A percentile compares a stretch with the other conserved stretches of the same genome.
phyloP scores from a whole-genome alignment of 176 grass and related monocot species.

The Carex parvula region DNA sequence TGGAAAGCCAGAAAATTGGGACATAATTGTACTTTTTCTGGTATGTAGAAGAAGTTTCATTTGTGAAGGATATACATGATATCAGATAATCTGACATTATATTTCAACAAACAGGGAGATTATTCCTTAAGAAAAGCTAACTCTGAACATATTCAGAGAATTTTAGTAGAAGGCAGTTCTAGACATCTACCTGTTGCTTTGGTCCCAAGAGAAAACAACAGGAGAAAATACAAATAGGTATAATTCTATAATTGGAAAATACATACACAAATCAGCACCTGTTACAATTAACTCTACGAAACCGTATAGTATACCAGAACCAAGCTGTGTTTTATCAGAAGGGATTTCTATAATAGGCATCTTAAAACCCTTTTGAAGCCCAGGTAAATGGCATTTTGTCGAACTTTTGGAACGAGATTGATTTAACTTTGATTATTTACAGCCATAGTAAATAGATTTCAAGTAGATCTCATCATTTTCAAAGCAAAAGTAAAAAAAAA shows the following conservation, averaged over 20 bases:
- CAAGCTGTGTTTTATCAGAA: not conserved
- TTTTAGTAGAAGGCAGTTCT: not conserved
- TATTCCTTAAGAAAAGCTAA: not conserved
- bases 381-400: not conserved
- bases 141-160: not conserved
- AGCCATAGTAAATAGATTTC: not conserved
- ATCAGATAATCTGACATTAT: not conserved
- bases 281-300: not conserved
- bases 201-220: not conserved
- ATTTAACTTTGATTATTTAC: not conserved
- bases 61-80: not conserved
- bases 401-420: not conserved
- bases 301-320: not conserved
- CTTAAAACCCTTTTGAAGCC: not conserved
- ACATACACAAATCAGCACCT: not conserved
- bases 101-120: not conserved
- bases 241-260: not conserved
- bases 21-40: not conserved
- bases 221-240: not conserved
- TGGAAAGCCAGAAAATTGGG: not conserved
- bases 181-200: not conserved
- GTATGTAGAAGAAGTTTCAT: not conserved
- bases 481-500: not conserved
- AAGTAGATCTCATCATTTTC: conserved; percentile 5
- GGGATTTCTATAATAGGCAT: not conserved